Evolutionary conservation across 2,329 filamentous ascomycete genomes (phyloP), one percentile per base, ranked within the genome.

Genomic region (Sclerotinia subarctica): DNA sequence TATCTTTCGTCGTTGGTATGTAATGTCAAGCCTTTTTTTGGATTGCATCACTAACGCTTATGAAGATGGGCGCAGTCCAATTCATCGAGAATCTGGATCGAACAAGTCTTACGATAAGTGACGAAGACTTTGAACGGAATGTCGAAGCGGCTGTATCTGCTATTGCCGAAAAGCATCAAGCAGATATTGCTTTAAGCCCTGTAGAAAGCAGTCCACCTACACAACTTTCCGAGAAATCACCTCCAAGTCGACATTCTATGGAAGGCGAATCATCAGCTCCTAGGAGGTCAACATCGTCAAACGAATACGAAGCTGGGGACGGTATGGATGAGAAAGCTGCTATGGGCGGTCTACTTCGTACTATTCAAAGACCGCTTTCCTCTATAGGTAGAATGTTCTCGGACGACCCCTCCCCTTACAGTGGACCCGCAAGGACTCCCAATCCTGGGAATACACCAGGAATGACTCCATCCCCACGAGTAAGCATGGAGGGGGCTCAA

Each of bases 41-140:
- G 38, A 32, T 38, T 47, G 42, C 52, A 59, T 58, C 19, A 24
- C 69, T 71, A 69, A 71, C 58, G 47, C 19, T 17, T 54, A 35
- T 78, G 73, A 69, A 91, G 85, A 92, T 94, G 89, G 95, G 95
- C 65, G 95, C 93, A 51, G 90, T 99, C 62, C 93, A 97, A 75
- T 99, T 99, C 78, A 92, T 99, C 73, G 95, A 99, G 81, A 96
- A 92, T 69, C 89, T 99, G 79, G 95, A 99, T 79, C 90, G 94
- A 56, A 98, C 95, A 1, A 94, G 90, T 35, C 81, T 99, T 10
- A 98, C 95, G 0, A 95, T 99, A 64, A 90, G 90, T 2, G 94
- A 99, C 75, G 93, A 95, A 68, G 95, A 98, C 49, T 99, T 99
- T 75, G 95, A 99, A 78, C 87, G 86, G 76, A 94, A 97, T 73